Base-by-base conservation (phyloP, 331 rosid genomes). In the Cydonia oblonga region DNA sequence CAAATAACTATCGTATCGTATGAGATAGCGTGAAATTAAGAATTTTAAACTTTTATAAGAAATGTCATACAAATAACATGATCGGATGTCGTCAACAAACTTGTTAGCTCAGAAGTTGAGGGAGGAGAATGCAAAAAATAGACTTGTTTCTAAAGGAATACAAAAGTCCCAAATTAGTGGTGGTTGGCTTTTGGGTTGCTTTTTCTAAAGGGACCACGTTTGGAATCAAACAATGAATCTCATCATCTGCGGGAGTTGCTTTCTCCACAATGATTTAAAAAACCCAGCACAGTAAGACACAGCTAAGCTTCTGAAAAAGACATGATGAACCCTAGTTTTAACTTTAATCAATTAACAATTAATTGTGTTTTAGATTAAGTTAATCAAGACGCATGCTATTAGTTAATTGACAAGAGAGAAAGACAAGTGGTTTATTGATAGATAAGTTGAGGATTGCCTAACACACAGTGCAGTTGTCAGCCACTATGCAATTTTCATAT, bases 261-360 rank as follows among this genome's bases (percentile, higher is more conserved):
- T 74, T 49, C 19, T 78, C 78, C 86, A 78, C 75, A 74, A 82
- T 64, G 71, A 38, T 35, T 35, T 9, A 44, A 56, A 70, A 49
- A 65, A 60, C 25, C 38, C 53, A 30, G 75, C 9, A 52, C 44
- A 35, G 71, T 49, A 64, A 74, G 77, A 35, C 59, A 74, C 82
- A 77, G 85, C 82, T 78, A 81, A 81, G 85, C 75, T 70, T 78
- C 16, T 75, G 79, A 71, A 75, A 66, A n/a, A 2, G 83, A 75
- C 77, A 70, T 70, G 3, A 22, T 62, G 19, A 5, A 40, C 24
- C 73, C 71, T 30, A 15, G 63, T 58, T 29, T 35, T 28, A 32
- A 20, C 35, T 22, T 56, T 3, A 22, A 4, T 56, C 4, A 56
- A 22, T 56, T 56, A 9, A 38, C 11, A 22, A 56, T 56, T 56